These are phyloP conservation scores for Suhomyces prunicola DNA, from an alignment of 805 yeast genomes.

Conservation along the genomic window DNA sequence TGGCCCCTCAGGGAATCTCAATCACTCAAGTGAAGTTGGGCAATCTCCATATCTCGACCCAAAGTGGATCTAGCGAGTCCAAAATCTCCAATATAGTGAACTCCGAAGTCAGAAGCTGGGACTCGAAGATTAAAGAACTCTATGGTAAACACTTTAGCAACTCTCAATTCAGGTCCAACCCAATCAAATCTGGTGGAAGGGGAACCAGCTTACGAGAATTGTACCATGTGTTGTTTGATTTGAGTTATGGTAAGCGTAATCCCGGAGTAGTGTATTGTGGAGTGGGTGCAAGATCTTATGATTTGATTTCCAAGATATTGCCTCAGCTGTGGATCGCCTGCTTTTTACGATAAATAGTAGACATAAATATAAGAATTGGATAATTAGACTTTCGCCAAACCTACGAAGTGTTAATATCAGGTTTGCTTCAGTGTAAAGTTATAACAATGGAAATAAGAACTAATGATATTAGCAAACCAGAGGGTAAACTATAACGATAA, in stretches of 20 bases:
- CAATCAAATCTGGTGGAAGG: slow-evolving; percentile 26
- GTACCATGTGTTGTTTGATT: slow-evolving; percentile 39
- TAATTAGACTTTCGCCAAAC: too few species aligned
- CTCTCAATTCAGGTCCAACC: slow-evolving; percentile 28
- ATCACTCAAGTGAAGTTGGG: slow-evolving; percentile 43
- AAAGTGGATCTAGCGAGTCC: slow-evolving; percentile 14
- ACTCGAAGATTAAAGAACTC: slow-evolving; percentile 29
- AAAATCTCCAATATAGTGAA: slow-evolving; percentile 26
- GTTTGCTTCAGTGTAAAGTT: too few species aligned
- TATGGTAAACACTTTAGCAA: slow-evolving; percentile 31
- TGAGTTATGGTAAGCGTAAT: slow-evolving; percentile 24
- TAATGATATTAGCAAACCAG: too few species aligned
- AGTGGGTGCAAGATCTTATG: slow-evolving; percentile 40
- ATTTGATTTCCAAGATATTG: slow-evolving; percentile 26
- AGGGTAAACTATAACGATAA: too few species aligned
- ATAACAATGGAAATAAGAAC: too few species aligned
- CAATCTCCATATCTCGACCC: slow-evolving; percentile 31
- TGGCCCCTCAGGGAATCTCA: slow-evolving; percentile 30
- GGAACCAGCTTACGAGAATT: slow-evolving; percentile 35
- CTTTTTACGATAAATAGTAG: slow-evolving; percentile 10
- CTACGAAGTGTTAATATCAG: too few species aligned
- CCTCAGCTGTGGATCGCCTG: slow-evolving; percentile 31
- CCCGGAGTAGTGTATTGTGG: slow-evolving; percentile 41
- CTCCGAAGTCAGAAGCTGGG: slow-evolving; percentile 41
- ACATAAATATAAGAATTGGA: too few species aligned